A percentile compares a stretch with the other conserved stretches of the same genome.
Conservation (phyloP, 495 filamentous ascomycete species). For the Neurospora sp. region DNA sequence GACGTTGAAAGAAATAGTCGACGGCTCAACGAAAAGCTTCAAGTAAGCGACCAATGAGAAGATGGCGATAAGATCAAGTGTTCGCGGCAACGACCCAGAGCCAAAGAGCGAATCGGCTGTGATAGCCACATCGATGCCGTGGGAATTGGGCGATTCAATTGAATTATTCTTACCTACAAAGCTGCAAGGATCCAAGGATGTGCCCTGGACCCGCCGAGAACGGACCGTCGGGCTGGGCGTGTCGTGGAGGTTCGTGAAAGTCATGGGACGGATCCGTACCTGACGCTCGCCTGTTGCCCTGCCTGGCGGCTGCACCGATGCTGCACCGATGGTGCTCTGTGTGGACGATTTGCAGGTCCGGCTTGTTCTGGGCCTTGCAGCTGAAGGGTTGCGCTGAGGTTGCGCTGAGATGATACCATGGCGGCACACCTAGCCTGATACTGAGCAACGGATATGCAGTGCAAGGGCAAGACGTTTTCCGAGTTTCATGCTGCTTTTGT, state of each 20-base stretch:
- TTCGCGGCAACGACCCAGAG: background rate
- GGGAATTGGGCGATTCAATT: constrained; percentile 8
- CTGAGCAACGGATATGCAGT: background rate
- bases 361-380: background rate
- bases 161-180: constrained; percentile 8
- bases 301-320: background rate
- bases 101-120: constrained; percentile 7
- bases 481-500: background rate
- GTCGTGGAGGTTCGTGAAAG: background rate
- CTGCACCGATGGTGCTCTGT: background rate
- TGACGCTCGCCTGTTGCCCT: background rate
- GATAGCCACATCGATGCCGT: background rate
- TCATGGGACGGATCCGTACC: background rate
- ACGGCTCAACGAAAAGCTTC: background rate
- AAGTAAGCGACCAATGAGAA: constrained; percentile 2
- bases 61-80: constrained; percentile 2
- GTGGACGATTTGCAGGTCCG: background rate
- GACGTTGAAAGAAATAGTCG: background rate
- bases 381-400: background rate
- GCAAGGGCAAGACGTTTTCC: background rate
- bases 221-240: background rate
- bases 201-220: background rate
- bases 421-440: background rate
- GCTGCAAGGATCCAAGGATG: background rate
- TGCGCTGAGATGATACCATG: background rate